Evolutionary conservation across 768 basidiomycete species (phyloP).

Genomic region (Suillus cothurnatus): DNA sequence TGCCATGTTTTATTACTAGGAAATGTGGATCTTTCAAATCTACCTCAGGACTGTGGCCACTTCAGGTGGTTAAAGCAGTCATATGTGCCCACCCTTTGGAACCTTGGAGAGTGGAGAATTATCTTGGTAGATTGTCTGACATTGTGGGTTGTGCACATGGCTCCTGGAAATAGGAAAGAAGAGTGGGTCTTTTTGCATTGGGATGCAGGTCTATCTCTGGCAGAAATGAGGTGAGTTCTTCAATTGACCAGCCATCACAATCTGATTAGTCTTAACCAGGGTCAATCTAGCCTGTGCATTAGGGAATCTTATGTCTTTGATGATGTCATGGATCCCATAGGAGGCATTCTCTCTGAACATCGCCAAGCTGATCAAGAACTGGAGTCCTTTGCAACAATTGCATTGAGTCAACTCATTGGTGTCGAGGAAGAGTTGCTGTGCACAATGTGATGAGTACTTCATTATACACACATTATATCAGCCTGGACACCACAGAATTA

Average conservation of each 20-base stretch:
- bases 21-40: no score
- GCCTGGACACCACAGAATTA: no score
- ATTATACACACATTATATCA: no score
- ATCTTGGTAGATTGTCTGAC: background rate
- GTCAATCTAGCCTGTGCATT: background rate
- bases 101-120: background rate
- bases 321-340: background rate
- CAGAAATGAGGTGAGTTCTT: background rate
- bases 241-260: background rate
- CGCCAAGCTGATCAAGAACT: no score
- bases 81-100: background rate
- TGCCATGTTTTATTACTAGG: no score
- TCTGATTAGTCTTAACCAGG: background rate
- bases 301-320: background rate
- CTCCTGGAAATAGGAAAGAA: background rate
- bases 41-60: no score
- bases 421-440: no score
- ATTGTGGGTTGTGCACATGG: background rate
- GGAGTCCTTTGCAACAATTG: no score
- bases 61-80: no score
- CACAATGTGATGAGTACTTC: no score
- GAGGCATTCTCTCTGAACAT: background rate
- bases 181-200: background rate
- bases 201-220: background rate
- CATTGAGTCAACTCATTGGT: no score